phyloP scores from a whole-genome alignment of 2,329 filamentous ascomycete genomes.

The Neonectria ditissima region DNA sequence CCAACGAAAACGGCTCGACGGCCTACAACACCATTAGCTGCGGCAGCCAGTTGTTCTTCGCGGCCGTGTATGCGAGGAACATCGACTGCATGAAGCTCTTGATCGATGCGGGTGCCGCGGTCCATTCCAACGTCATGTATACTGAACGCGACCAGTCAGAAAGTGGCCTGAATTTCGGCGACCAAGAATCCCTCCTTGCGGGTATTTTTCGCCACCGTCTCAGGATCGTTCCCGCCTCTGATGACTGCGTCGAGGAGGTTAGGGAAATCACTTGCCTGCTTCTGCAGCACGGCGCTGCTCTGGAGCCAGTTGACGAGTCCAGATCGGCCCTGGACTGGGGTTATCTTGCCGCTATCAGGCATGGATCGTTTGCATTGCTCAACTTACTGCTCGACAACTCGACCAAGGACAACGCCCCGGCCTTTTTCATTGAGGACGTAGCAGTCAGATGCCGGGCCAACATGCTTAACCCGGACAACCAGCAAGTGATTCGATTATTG shows the following conservation, averaged over 20 bases:
- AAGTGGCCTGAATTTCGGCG: neutral
- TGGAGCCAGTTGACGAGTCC: constrained; percentile 5
- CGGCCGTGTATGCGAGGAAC: constrained; percentile 3
- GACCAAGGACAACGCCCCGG: constrained; percentile 16
- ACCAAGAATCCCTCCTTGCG: constrained; percentile 20
- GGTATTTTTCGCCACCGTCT: constrained; percentile 14
- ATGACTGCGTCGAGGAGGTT: neutral
- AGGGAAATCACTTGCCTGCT: constrained; percentile 16
- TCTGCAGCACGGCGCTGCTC: constrained; percentile 8
- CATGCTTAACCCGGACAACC: no score
- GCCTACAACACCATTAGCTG: neutral
- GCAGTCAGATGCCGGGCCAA: no score
- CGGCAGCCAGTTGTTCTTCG: constrained; percentile 24
- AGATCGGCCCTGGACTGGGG: constrained; percentile 19
- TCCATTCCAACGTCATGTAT: no score
- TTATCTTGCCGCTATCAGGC: constrained; percentile 7
- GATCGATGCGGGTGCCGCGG: constrained; percentile 20
- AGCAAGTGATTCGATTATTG: neutral
- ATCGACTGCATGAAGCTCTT: constrained; percentile 12
- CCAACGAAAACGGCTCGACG: no score
- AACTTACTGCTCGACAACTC: constrained; percentile 11
- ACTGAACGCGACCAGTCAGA: neutral
- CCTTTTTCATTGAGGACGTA: no score
- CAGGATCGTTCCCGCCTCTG: neutral
- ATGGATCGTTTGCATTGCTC: constrained; percentile 9